Percentiles rank a stretch among this genome's conserved stretches.
Evolutionary conservation across 768 basidiomycete species (phyloP).

Genomic region (Mycena belliarum): DNA sequence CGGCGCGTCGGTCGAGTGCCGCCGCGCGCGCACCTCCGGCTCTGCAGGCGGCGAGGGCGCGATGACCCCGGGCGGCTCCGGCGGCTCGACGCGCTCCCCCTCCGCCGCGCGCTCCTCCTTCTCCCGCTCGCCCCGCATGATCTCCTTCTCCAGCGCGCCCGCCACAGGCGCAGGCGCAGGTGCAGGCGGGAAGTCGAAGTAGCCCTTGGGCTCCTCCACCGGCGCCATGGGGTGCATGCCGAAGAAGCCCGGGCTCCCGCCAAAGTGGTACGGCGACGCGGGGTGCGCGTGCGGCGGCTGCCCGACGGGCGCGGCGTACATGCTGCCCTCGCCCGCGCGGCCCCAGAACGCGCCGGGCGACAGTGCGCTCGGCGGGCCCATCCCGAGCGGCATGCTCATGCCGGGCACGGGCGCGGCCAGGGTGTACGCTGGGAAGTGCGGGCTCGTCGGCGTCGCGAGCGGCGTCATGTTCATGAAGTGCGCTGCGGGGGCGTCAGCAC

Average conservation of each 20-base stretch:
- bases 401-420: too few species aligned
- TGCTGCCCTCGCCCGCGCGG: slow-evolving; percentile 40
- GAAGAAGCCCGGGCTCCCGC: slow-evolving; percentile 22
- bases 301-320: slow-evolving; percentile 50
- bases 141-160: slow-evolving; percentile 12
- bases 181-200: slow-evolving; percentile 20
- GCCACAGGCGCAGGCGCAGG: neutral
- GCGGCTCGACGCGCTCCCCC: neutral
- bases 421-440: slow-evolving; percentile 19
- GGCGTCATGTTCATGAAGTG: slow-evolving; percentile 24
- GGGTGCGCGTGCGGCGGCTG: slow-evolving; percentile 12
- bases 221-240: slow-evolving; percentile 16
- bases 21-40: neutral
- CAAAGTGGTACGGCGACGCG: slow-evolving; percentile 7
- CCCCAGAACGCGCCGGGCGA: slow-evolving; percentile 80
- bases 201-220: slow-evolving; percentile 21
- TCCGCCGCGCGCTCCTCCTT: neutral
- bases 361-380: slow-evolving; percentile 41
- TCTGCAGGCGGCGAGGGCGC: neutral
- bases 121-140: slow-evolving; percentile 1
- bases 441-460: slow-evolving; percentile 21
- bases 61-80: neutral
- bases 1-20: slow-evolving; percentile 13
- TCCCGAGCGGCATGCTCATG: too few species aligned
- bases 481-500: neutral